Evolutionary conservation across 306 rosid genomes (phyloP), one percentile per base, ranked within the genome.

Genomic region (Ochetophila trinervis): DNA sequence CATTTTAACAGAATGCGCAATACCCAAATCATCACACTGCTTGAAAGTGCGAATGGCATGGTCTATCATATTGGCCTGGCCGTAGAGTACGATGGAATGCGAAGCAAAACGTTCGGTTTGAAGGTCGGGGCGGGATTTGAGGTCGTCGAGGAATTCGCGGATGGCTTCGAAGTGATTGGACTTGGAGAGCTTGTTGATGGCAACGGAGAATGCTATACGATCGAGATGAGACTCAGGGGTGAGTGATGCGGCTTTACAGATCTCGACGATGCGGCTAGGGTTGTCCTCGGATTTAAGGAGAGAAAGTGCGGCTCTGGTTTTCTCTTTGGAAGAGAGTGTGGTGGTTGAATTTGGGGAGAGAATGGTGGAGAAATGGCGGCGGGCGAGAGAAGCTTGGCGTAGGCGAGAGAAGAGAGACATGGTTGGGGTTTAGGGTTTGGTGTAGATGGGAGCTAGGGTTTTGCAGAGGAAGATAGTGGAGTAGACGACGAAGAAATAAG

Each of bases 241-340:
- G 68, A 92, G 89, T 8, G 83, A 65, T 7, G 92, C 96, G 34
- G 95, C 83, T 65, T 87, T 83, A 78, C 98, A 92, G 65, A 92
- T 84, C 0, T 81, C 86, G 42, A 89, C 50, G 78, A 89, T 82
- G 47, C 74, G 83, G 53, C 80, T 77, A 0, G 96, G 96, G 74
- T 89, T 85, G 0, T 79, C 66, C 77, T 92, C 98, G 20, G 85
- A 0, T 42, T 87, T 87, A 78, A 92, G 75, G 40, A 75, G 95
- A 44, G 54, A 11, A n/a, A 92, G 73, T 13, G 92, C 90, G 67
- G 75, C 73, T 27, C 78, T 75, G 22, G 85, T 35, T 55, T 89
- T 87, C 32, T 83, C 74, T 18, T 70, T 82, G 0, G 91, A 53
- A 55, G 89, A 32, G 64, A 82, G 81, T 0, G 87, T 80, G 0